Base-by-base conservation (phyloP, 2,329 filamentous ascomycete species). In the Verticillium klebahnii region DNA sequence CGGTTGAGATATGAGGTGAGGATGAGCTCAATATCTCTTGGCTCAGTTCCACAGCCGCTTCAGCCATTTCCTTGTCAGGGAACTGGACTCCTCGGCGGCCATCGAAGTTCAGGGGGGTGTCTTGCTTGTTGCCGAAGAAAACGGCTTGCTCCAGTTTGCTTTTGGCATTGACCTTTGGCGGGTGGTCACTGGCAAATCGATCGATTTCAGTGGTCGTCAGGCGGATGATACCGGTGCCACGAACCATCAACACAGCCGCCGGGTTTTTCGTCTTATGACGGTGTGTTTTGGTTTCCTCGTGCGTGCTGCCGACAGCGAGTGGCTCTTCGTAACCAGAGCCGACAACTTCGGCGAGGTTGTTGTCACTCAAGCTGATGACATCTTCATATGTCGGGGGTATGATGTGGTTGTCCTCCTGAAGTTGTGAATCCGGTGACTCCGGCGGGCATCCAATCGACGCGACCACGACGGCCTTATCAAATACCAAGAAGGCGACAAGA, bases 141-240 rank as follows among this genome's bases (percentile, higher is more conserved):
- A 98, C 90, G 2, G 93, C 93, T 76, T 99, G 93, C 71, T 97
- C 92, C 50, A 99, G 83, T 75, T 95, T 97, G 75, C 88, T 91
- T 75, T 92, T 95, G 7, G 92, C 90, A 1, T 91, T 93, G 17
- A 96, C 85, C 66, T 80, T 76, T 1, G 85, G 86, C 5, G 85
- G 80, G 60, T 77, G 75, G 59, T 84, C 82, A 64, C 83, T 84
- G 14, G 80, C 80, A 68, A 89, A 87, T 63, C 82, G 84, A 64
- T 86, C 82, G 56, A 85, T 77, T 58, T 89, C 84, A 8, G 82
- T 81, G 23, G 85, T 81, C 19, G 84, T 78, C 52, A 90, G 74
- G 58, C 87, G 82, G 31, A 90, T 76, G 23, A 85, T 77, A 17
- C 88, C 88, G 2, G 83, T 83, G 14, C 87, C 87, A 62, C 86